Evolutionary conservation across 345 rosid genomes (phyloP).

Genomic region (Xanthoceras sorbifolium): DNA sequence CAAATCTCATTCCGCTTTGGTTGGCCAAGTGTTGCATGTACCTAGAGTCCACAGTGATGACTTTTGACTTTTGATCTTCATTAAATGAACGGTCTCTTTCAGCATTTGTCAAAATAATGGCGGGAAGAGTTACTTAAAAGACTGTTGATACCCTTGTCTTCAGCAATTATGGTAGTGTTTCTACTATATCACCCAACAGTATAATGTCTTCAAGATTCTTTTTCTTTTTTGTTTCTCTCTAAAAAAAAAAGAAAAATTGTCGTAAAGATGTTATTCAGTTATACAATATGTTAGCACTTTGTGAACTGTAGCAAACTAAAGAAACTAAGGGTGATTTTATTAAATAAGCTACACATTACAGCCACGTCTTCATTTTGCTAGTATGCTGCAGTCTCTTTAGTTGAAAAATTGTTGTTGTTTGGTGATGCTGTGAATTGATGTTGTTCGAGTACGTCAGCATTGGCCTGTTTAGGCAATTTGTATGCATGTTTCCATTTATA

Average conservation of each 20-base stretch:
- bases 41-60: background rate
- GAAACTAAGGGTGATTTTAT: background rate
- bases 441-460: background rate
- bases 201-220: background rate
- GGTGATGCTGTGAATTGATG: conserved; percentile 4
- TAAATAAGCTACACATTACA: background rate
- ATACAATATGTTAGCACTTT: background rate
- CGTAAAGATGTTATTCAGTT: background rate
- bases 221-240: background rate
- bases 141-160: background rate
- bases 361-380: background rate
- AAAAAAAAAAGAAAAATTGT: background rate
- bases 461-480: background rate
- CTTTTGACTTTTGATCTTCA: background rate
- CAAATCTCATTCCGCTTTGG: background rate
- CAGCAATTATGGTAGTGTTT: background rate
- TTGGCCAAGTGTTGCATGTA: background rate
- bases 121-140: background rate
- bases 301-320: background rate
- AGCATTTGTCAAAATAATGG: background rate
- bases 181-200: background rate
- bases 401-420: background rate
- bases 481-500: background rate
- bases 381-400: background rate
- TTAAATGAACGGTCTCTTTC: background rate